Evolutionary conservation across 1,284 basidiomycete genomes (phyloP).

Genomic region (Rhodotorula sp.): DNA sequence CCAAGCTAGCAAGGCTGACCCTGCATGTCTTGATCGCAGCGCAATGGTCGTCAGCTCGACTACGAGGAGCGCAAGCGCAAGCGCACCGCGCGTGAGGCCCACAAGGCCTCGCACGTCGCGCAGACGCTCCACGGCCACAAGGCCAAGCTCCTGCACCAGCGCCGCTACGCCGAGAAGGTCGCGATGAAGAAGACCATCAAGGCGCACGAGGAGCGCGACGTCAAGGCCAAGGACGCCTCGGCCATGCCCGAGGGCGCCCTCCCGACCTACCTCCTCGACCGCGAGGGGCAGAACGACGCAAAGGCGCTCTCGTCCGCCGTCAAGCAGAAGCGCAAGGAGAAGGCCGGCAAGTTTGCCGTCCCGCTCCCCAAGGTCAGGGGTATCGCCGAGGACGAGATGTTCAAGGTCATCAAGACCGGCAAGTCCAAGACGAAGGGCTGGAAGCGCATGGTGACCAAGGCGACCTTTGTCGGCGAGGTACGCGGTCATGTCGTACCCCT

Average conservation of each 20-base stretch:
- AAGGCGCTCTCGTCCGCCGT: conserved; percentile 96
- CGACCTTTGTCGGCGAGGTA: conserved; percentile 83
- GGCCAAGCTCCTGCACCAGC: conserved; percentile 95
- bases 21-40: conserved; percentile 54
- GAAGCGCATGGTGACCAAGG: conserved; percentile 99
- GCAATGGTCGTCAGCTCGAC: conserved; percentile 52
- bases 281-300: conserved; percentile 95
- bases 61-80: conserved; percentile 68
- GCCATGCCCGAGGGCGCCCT: conserved; percentile 83
- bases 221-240: conserved; percentile 86
- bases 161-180: conserved; percentile 94
- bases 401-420: conserved; percentile 98
- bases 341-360: conserved; percentile 96
- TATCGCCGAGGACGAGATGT: conserved; percentile 99
- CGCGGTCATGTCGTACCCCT: neutral
- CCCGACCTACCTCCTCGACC: conserved; percentile 92
- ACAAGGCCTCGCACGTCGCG: conserved; percentile 80
- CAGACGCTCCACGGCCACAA: conserved; percentile 96
- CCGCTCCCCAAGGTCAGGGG: conserved; percentile 95
- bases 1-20: neutral
- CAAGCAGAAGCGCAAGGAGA: conserved; percentile 99
- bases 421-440: conserved; percentile 96
- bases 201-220: conserved; percentile 96
- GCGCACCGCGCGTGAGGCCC: conserved; percentile 84
- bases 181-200: conserved; percentile 99